Evolutionary conservation across 1,284 basidiomycete species (phyloP), one percentile per base, ranked within the genome.

Genomic region (Schizopora paradoxa): DNA sequence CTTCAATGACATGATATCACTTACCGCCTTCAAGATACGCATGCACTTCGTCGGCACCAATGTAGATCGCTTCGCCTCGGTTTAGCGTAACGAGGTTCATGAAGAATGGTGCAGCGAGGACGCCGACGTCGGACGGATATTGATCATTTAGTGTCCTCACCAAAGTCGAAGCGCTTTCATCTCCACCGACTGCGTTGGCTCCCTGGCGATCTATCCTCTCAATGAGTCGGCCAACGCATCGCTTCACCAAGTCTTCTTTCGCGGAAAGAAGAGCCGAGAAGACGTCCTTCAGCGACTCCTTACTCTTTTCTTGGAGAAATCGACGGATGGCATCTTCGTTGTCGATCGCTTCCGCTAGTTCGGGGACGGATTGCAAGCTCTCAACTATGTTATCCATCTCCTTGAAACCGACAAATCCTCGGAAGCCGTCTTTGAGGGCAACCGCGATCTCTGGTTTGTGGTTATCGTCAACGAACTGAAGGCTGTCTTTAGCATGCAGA

Each of bases 381-480:
- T 64, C 51, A 2, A 66, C 57, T 47, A 81, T 74, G 35, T 73
- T 63, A 3, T 61, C 53, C 2, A 75, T 61, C 0, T 75, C 74
- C 4, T 72, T 62, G 61, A 80, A 79, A 34, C 76, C 76, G 52
- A 74, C 76, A 59, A 85, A 79, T 1, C 73, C 80, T n/a, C 67
- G 65, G 65, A 85, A 83, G 18, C 72, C 67, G 21, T 69, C 66
- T 4, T 78, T 77, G 25, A 85, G 62, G 2, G 80, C 79, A 48
- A 83, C 71, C 16, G 79, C 80, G 74, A 84, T 82, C 55, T 83
- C 81, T 26, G 81, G 80, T 65, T 79, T 79, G 63, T 79, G 76
- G 56, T 79, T 80, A 7, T 66, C 62, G 56, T 80, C 74, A 64
- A 56, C 47, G 36, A 54, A 83, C 32, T 77, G 62, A 33, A 76